A percentile compares a stretch with the other conserved stretches of the same genome.
Conservation (phyloP, 179 eudicot species). For the Drosera spatulata region DNA sequence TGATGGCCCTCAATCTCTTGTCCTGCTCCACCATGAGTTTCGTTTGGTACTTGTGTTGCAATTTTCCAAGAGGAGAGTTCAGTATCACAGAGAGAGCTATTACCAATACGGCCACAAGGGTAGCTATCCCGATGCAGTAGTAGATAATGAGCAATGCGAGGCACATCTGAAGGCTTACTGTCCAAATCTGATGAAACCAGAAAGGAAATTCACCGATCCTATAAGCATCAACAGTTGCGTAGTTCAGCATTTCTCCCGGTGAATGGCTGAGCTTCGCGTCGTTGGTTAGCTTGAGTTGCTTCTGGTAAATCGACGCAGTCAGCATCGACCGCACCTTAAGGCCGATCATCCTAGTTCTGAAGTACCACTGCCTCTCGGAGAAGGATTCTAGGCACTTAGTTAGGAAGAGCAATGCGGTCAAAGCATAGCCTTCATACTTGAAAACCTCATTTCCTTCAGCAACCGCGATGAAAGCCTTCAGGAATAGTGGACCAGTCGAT, state of each 20-base stretch:
- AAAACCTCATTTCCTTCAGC: slow-evolving; percentile 26
- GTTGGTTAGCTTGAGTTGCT: slow-evolving; percentile 26
- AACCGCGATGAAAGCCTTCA: slow-evolving; percentile 28
- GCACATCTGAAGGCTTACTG: slow-evolving; percentile 27
- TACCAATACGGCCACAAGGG: slow-evolving; percentile 21
- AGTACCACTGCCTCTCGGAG: slow-evolving; percentile 41
- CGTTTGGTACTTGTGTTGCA: slow-evolving; percentile 57
- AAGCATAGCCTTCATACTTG: slow-evolving; percentile 22
- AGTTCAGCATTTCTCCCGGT: slow-evolving; percentile 33
- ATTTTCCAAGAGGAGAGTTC: slow-evolving; percentile 35
- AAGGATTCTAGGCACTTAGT: slow-evolving; percentile 28
- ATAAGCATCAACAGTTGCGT: slow-evolving; percentile 35
- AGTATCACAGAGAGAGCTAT: slow-evolving; percentile 21
- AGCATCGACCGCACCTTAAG: slow-evolving; percentile 27
- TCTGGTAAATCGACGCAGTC: slow-evolving; percentile 24
- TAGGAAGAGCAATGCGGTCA: slow-evolving; percentile 24
- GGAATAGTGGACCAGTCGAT: slow-evolving; percentile 29
- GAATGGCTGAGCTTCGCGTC: slow-evolving; percentile 21
- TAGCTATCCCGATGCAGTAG: slow-evolving; percentile 21
- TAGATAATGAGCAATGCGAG: slow-evolving; percentile 21
- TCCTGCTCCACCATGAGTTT: slow-evolving; percentile 80
- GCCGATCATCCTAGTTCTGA: slow-evolving; percentile 23
- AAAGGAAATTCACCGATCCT: slow-evolving; percentile 37
- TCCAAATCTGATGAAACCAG: slow-evolving; percentile 39
- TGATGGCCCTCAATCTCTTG: slow-evolving; percentile 39